A percentile compares a stretch with the other conserved stretches of the same genome.
These are phyloP conservation scores for Hypoxylon sp. DNA, from an alignment of 2,329 filamentous ascomycete genomes.

Conservation along the genomic window DNA sequence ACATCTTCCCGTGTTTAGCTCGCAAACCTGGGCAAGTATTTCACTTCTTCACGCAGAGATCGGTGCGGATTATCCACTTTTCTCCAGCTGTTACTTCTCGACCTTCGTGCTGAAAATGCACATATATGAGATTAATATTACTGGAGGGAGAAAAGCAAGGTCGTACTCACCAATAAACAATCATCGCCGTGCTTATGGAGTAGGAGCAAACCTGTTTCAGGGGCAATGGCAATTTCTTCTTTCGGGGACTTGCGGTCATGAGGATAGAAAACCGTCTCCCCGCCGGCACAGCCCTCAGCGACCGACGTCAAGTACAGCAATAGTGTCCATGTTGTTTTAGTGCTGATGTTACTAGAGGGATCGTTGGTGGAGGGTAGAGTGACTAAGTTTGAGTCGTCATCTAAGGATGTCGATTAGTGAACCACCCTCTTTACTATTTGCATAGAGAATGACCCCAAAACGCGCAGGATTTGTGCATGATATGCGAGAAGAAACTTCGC, in stretches of 20 bases:
- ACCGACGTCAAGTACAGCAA: slow-evolving; percentile 87
- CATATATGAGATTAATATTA: slow-evolving; percentile 53
- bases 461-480: background rate
- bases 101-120: slow-evolving; percentile 77
- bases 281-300: slow-evolving; percentile 81
- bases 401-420: slow-evolving; percentile 61
- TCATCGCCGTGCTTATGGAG: slow-evolving; percentile 91
- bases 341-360: slow-evolving; percentile 59
- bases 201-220: slow-evolving; percentile 87
- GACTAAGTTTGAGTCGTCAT: slow-evolving; percentile 88
- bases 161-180: slow-evolving; percentile 77
- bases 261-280: slow-evolving; percentile 93
- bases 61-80: slow-evolving; percentile 92
- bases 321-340: slow-evolving; percentile 90
- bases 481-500: background rate
- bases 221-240: slow-evolving; percentile 78
- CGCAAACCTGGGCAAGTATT: background rate
- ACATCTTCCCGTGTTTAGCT: background rate
- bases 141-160: slow-evolving; percentile 57
- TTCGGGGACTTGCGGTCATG: slow-evolving; percentile 70
- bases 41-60: slow-evolving; percentile 74
- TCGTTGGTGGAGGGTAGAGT: slow-evolving; percentile 63
- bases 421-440: slow-evolving; percentile 5
- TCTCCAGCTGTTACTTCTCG: slow-evolving; percentile 83
- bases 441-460: slow-evolving; percentile 6